These are phyloP conservation scores for Salix arbutifolia DNA, from an alignment of 345 rosid genomes.

Conservation along the genomic window DNA sequence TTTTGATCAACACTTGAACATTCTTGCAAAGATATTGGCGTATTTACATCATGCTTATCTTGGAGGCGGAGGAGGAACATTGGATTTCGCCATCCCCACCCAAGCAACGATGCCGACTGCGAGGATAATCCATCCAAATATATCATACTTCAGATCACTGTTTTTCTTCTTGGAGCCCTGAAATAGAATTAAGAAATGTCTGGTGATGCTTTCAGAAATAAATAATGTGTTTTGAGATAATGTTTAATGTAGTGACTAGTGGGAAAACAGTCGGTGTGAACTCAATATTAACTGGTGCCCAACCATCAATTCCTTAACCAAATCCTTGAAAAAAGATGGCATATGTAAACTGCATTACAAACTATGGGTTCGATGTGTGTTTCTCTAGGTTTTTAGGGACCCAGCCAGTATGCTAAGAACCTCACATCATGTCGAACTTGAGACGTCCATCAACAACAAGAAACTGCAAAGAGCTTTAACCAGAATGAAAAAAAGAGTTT, in stretches of 20 bases:
- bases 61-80: constrained; percentile 27
- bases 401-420: neutral
- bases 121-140: constrained; percentile 28
- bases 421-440: neutral
- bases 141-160: constrained; percentile 21
- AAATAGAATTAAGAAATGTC: neutral
- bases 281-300: neutral
- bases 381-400: neutral
- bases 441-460: neutral
- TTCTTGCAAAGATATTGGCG: constrained; percentile 11
- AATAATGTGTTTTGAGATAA: neutral
- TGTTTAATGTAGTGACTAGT: neutral
- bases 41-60: constrained; percentile 25
- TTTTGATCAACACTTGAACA: constrained; percentile 10
- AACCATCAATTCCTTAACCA: neutral
- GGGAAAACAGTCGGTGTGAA: neutral
- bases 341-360: neutral
- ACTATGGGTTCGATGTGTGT: neutral
- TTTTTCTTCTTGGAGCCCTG: constrained; percentile 28
- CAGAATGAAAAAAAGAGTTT: neutral
- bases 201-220: neutral
- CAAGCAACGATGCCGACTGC: constrained; percentile 26
- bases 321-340: neutral
- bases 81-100: constrained; percentile 25
- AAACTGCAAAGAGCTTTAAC: neutral